phyloP scores from a whole-genome alignment of 257 asterid genomes.

The Solanum chiquidenum region DNA sequence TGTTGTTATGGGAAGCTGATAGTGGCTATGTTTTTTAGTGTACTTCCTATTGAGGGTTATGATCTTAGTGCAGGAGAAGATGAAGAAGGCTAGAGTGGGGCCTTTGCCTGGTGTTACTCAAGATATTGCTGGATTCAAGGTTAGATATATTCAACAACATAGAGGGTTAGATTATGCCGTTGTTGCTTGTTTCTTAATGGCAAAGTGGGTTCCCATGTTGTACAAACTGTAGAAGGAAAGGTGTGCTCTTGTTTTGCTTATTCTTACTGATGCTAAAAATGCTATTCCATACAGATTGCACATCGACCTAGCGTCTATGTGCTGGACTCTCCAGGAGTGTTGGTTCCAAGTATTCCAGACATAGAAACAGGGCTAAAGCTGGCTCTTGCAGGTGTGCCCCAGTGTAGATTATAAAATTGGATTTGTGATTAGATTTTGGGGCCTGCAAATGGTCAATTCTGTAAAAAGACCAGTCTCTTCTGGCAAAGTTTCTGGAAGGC shows the following conservation, averaged over 20 bases:
- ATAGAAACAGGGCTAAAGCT: conserved; percentile 88
- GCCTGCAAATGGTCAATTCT: not conserved
- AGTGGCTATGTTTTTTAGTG: not conserved
- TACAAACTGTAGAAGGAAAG: not conserved
- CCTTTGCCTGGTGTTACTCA: conserved; percentile 98
- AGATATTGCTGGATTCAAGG: conserved; percentile 99
- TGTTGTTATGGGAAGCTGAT: not conserved
- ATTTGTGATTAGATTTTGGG: not conserved
- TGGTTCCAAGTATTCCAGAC: conserved; percentile 86
- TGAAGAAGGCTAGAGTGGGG: conserved; percentile 85
- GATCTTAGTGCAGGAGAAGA: conserved; percentile 82
- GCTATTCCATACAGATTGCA: conserved; percentile 48
- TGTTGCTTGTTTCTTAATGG: not conserved
- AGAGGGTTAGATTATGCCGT: not conserved
- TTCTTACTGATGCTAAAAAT: not conserved
- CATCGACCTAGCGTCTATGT: conserved; percentile 90
- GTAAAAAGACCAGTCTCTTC: not conserved
- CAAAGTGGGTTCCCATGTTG: not conserved
- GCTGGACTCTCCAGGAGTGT: conserved; percentile 89
- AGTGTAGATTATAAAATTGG: not conserved
- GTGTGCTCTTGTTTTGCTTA: not conserved
- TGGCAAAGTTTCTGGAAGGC: not conserved
- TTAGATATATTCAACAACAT: not conserved
- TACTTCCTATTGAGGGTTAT: conserved; percentile 9
- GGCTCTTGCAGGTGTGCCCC: conserved; percentile 67